Evolutionary conservation across 2,329 filamentous ascomycete genomes (phyloP).

Genomic region (Xylogone sp.): DNA sequence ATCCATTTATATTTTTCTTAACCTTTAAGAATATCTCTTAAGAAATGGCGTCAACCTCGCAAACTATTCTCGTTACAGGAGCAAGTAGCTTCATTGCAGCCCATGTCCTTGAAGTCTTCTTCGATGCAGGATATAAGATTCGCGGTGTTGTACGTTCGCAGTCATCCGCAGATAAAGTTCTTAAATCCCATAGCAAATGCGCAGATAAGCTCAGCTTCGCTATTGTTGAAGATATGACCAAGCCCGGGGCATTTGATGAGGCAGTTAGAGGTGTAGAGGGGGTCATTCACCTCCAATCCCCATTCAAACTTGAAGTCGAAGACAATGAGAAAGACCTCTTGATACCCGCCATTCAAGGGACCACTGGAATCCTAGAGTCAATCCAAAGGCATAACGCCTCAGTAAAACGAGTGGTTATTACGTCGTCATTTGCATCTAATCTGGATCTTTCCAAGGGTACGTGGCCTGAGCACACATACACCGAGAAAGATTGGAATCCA

Average conservation of each 20-base stretch:
- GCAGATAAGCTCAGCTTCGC: conserved; percentile 26
- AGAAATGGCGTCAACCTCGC: too few species aligned
- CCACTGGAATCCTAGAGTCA: conserved; percentile 42
- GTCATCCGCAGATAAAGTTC: conserved; percentile 39
- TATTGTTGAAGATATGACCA: conserved; percentile 68
- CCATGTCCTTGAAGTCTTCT: conserved; percentile 42
- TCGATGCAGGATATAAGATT: conserved; percentile 32
- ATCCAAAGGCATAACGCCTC: conserved; percentile 34
- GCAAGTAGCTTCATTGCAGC: conserved; percentile 49
- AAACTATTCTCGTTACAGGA: conserved; percentile 20
- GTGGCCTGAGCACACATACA: conserved; percentile 41
- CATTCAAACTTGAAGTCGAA: conserved; percentile 28
- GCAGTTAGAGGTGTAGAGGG: conserved; percentile 58
- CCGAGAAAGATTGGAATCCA: conserved; percentile 48
- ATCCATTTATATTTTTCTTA: too few species aligned
- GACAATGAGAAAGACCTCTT: conserved; percentile 37
- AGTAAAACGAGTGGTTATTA: conserved; percentile 39
- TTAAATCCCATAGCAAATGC: conserved; percentile 34
- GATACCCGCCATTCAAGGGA: conserved; percentile 53
- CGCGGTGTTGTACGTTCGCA: conserved; percentile 41
- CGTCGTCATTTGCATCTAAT: conserved; percentile 59
- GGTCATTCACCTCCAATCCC: conserved; percentile 70
- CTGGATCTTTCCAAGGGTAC: conserved; percentile 48
- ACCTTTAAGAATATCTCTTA: too few species aligned
- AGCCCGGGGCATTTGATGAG: conserved; percentile 65